Evolutionary conservation across 169 alveolate genomes (phyloP), one percentile per base, ranked within the genome.

Genomic region (Eimeria falciformis): DNA sequence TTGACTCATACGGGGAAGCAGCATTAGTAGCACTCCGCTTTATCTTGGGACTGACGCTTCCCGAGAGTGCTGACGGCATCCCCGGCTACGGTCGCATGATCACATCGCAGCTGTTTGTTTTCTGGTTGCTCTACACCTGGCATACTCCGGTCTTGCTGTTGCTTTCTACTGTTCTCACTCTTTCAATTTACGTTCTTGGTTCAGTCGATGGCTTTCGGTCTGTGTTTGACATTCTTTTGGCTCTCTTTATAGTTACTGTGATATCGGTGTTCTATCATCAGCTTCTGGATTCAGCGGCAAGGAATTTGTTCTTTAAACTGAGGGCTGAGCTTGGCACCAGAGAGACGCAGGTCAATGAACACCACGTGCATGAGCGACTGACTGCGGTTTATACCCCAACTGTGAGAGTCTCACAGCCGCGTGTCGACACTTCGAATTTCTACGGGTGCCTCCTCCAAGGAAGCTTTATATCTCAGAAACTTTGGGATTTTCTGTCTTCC

Each of bases 251-350:
- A 25, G 79, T 25, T 3, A 46, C 79, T 5, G 43, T 23, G 12
- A 5, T 11, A 11, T 25, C 37, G 50, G 9, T 11, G n/a, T 68
- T 18, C 40, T 68, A 68, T 25, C 79, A 68, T 68, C 23, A 25
- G 46, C 79, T 68, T 40, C 79, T 68, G 9, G 43, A 68, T 21
- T 40, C 79, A 29, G 79, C 79, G 29, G 47, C 79, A 68, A n/a
- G 47, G 9, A 5, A 9, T 5, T 46, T 68, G 9, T 25, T 18
- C 79, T 4, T 7, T 4, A 11, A 25, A 25, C 79, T 68, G 40
- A 5, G 79, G 21, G 79, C 79, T 7, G 27, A 68, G 46, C 50
- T 68, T 18, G 37, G 47, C 50, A 68, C 79, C 18, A n/a, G 25
- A 27, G 71, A 58, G 27, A 5, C 21, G 33, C 71, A 12, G 79